Conservation (phyloP, 2,329 filamentous ascomycete species). For the Aureobasidium sp. region DNA sequence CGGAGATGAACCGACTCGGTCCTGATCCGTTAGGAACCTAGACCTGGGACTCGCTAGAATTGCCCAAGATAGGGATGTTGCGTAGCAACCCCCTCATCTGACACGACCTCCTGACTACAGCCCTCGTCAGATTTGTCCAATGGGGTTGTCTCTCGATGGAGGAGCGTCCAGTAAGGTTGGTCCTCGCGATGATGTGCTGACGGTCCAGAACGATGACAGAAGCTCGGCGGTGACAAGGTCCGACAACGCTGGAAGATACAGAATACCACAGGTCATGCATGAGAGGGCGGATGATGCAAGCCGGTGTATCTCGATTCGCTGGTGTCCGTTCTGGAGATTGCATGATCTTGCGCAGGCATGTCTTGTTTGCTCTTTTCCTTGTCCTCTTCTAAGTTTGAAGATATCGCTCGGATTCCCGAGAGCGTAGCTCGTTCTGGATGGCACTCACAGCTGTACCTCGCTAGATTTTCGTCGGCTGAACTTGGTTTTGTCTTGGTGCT, state of each 20-base stretch:
- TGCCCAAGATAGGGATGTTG: neutral
- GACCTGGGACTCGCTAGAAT: neutral
- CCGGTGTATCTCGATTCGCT: neutral
- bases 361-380: neutral
- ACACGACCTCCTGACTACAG: neutral
- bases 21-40: neutral
- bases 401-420: neutral
- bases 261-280: neutral
- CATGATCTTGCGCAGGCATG: neutral
- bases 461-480: neutral
- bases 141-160: neutral
- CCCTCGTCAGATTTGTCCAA: neutral
- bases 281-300: neutral
- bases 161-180: neutral
- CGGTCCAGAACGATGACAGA: neutral
- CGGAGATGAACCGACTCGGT: neutral
- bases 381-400: too few relatives aligned
- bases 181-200: neutral
- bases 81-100: neutral
- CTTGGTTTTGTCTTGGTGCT: neutral
- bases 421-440: neutral
- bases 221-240: neutral
- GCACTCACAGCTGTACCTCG: too few relatives aligned
- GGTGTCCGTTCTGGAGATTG: neutral
- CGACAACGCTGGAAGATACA: neutral